Percentiles rank a stretch among this genome's conserved stretches.
These are phyloP conservation scores for Chrysoporthe cubensis DNA, from an alignment of 2,329 filamentous ascomycete genomes.

Conservation along the genomic window DNA sequence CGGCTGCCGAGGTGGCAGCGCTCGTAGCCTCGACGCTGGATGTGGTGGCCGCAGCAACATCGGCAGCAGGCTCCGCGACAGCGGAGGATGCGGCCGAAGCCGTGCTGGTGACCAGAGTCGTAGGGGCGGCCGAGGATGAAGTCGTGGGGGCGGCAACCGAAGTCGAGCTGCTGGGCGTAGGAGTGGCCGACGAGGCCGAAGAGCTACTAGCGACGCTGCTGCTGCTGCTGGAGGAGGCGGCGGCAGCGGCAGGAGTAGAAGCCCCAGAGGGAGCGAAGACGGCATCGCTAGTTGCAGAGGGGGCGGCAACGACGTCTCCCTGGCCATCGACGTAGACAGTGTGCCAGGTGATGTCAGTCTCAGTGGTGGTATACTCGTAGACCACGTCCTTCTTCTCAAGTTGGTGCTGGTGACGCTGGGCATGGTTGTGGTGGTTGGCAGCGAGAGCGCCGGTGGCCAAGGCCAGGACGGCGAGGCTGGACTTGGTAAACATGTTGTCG, in stretches of 20 bases:
- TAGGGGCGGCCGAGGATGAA: conserved; percentile 22
- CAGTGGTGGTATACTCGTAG: conserved; percentile 39
- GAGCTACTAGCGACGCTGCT: background rate
- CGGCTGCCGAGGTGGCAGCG: conserved; percentile 3
- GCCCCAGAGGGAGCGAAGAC: conserved; percentile 29
- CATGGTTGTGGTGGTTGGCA: conserved; percentile 46
- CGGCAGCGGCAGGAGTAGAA: conserved; percentile 1
- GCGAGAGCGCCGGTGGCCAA: conserved; percentile 49
- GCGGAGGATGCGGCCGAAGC: conserved; percentile 26
- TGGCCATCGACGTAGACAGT: conserved; percentile 47
- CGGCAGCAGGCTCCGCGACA: conserved; percentile 13
- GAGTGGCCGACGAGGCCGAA: background rate
- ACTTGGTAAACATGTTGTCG: conserved; percentile 49
- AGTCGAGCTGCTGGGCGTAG: conserved; percentile 2
- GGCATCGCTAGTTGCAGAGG: conserved; percentile 19
- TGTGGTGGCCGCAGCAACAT: background rate
- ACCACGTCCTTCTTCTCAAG: conserved; percentile 41
- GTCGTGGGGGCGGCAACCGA: conserved; percentile 25
- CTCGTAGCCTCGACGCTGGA: conserved; percentile 14
- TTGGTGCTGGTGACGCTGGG: conserved; percentile 43
- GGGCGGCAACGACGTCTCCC: conserved; percentile 30
- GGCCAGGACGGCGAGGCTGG: conserved; percentile 45
- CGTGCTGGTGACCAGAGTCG: conserved; percentile 22
- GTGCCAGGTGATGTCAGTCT: conserved; percentile 44
- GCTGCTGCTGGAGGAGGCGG: background rate